phyloP scores from a whole-genome alignment of 2,329 filamentous ascomycete species.

The Proliferodiscus dingleyae region DNA sequence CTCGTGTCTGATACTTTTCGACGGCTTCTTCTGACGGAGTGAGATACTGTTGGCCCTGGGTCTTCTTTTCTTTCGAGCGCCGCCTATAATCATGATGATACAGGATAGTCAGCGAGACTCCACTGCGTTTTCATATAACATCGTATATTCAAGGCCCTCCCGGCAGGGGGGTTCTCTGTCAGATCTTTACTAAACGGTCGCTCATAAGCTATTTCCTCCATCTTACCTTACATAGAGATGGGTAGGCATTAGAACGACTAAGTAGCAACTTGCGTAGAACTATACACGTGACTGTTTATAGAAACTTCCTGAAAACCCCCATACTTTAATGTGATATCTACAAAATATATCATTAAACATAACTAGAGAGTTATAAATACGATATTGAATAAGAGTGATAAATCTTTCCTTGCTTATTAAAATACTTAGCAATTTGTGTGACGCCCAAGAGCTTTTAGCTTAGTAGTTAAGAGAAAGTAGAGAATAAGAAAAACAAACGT shows the following conservation, averaged over 20 bases:
- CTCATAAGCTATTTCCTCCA: constrained; percentile 8
- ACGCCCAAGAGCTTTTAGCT: no score
- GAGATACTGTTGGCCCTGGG: constrained; percentile 27
- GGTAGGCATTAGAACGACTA: constrained; percentile 6
- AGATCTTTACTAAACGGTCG: constrained; percentile 15
- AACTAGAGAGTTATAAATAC: no score
- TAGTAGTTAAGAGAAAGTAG: no score
- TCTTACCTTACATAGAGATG: constrained; percentile 6
- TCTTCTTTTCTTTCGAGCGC: constrained; percentile 26
- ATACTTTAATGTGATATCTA: no score
- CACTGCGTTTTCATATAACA: constrained; percentile 25
- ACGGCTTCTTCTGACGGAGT: constrained; percentile 24
- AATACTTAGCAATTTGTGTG: no score
- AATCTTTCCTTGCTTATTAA: no score
- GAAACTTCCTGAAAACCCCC: constrained; percentile 11
- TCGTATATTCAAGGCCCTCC: constrained; percentile 21
- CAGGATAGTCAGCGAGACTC: constrained; percentile 25
- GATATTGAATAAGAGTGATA: no score
- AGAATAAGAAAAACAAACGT: no score
- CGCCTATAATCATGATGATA: constrained; percentile 21
- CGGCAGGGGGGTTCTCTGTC: constrained; percentile 12
- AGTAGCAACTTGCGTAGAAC: constrained; percentile 4
- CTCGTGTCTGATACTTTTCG: constrained; percentile 4
- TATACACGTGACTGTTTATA: constrained; percentile 3
- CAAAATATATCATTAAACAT: no score